Conservation (phyloP, 2,329 filamentous ascomycete genomes). For the Sclerotinia glacialis region DNA sequence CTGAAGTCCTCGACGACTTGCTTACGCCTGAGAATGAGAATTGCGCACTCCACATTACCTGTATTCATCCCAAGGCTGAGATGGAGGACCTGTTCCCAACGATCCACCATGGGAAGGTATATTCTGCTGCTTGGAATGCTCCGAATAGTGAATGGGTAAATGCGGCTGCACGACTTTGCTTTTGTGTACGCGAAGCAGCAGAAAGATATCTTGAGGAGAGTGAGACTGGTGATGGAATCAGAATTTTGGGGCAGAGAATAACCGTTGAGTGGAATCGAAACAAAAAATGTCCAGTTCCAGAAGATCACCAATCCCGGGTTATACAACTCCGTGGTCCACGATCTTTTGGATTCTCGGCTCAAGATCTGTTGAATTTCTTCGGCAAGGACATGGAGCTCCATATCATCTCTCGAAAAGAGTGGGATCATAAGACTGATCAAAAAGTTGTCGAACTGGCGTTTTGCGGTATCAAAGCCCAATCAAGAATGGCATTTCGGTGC, state of each 20-base stretch:
- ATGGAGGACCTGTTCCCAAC: slow-evolving; percentile 6
- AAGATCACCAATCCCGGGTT: slow-evolving; percentile 22
- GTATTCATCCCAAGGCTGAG: slow-evolving; percentile 2
- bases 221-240: slow-evolving; percentile 16
- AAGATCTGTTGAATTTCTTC: slow-evolving; percentile 19
- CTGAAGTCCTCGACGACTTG: neutral
- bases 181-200: slow-evolving; percentile 13
- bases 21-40: neutral
- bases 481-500: slow-evolving; percentile 19
- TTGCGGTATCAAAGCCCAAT: slow-evolving; percentile 17
- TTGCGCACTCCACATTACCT: slow-evolving; percentile 10
- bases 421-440: neutral
- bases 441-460: slow-evolving; percentile 21
- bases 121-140: neutral
- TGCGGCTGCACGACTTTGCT: slow-evolving; percentile 12
- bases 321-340: slow-evolving; percentile 22
- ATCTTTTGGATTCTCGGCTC: neutral
- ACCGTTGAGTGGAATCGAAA: slow-evolving; percentile 24
- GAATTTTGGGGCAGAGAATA: slow-evolving; percentile 20
- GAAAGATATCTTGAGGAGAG: neutral
- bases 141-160: neutral
- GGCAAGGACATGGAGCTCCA: slow-evolving; percentile 23
- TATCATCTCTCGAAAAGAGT: slow-evolving; percentile 15
- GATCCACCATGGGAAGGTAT: slow-evolving; percentile 12
- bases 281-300: slow-evolving; percentile 12